Conservation (phyloP, 108 stramenopile genomes). For the Parmales sp. region DNA sequence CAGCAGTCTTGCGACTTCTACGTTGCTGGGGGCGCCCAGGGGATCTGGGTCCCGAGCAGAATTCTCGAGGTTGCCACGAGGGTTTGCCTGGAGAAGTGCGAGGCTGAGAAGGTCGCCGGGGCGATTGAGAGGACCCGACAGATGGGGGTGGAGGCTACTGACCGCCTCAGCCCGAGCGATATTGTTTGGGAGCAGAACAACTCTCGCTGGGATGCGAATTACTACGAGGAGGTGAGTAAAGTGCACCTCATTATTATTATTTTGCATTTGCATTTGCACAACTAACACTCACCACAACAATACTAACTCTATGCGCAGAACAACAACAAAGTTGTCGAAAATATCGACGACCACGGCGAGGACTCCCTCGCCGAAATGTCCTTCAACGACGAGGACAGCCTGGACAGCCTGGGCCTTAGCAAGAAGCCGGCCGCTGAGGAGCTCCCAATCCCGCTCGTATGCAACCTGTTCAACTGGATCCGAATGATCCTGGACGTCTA, state of each 20-base stretch:
- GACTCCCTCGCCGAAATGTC: neutral
- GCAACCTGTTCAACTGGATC: constrained; percentile 16
- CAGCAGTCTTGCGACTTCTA: neutral
- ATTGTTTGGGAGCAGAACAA: too few species aligned
- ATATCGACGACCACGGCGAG: neutral
- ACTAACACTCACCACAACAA: too few species aligned
- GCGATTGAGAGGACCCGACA: neutral
- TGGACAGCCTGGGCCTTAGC: neutral
- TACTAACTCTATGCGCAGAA: too few species aligned
- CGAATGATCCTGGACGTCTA: constrained; percentile 14
- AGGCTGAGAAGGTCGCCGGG: neutral
- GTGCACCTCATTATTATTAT: too few species aligned
- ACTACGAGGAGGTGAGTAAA: too few species aligned
- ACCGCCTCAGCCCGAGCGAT: neutral
- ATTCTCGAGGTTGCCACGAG: neutral
- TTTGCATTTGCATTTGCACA: too few species aligned
- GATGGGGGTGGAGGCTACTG: neutral
- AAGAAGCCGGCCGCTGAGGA: neutral
- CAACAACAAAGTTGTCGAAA: neutral
- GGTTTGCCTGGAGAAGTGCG: neutral
- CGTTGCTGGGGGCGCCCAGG: neutral
- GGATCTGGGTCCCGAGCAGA: neutral
- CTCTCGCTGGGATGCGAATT: too few species aligned
- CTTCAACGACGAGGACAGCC: neutral
- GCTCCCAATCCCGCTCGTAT: neutral